phyloP scores from a whole-genome alignment of 768 basidiomycete species.

The Pleurotus djamor region DNA sequence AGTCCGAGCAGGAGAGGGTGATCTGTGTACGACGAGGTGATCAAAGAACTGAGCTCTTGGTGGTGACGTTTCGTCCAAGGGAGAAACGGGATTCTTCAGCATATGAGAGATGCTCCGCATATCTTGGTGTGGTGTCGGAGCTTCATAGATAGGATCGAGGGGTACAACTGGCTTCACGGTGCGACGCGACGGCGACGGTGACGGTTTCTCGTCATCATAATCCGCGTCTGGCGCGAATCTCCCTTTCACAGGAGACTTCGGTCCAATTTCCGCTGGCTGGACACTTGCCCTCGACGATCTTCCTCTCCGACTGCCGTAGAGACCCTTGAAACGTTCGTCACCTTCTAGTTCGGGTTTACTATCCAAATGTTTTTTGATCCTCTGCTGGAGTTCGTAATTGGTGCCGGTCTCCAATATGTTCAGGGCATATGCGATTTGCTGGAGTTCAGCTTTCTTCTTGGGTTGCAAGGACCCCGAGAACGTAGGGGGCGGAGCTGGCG shows the following conservation, averaged over 20 bases:
- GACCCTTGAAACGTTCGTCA: constrained; percentile 53
- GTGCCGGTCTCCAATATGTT: constrained; percentile 53
- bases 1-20: not conserved
- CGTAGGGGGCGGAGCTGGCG: not conserved
- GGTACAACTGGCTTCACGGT: constrained; percentile 19
- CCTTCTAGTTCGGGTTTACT: constrained; percentile 55
- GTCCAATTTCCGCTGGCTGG: constrained; percentile 8
- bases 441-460: constrained; percentile 73
- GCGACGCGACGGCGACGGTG: not conserved
- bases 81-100: constrained; percentile 45
- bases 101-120: constrained; percentile 48
- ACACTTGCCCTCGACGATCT: constrained; percentile 35
- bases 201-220: not conserved
- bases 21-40: not conserved
- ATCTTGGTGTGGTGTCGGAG: constrained; percentile 46
- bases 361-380: constrained; percentile 65
- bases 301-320: constrained; percentile 44
- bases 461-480: constrained; percentile 48
- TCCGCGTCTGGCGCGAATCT: constrained; percentile 10
- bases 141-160: constrained; percentile 40
- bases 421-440: constrained; percentile 56
- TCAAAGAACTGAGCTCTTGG: not conserved
- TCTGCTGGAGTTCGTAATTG: constrained; percentile 57
- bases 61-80: constrained; percentile 19
- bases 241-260: constrained; percentile 9